Base-by-base conservation (phyloP, 2,329 filamentous ascomycete species). In the Cyphellophora attinorum region DNA sequence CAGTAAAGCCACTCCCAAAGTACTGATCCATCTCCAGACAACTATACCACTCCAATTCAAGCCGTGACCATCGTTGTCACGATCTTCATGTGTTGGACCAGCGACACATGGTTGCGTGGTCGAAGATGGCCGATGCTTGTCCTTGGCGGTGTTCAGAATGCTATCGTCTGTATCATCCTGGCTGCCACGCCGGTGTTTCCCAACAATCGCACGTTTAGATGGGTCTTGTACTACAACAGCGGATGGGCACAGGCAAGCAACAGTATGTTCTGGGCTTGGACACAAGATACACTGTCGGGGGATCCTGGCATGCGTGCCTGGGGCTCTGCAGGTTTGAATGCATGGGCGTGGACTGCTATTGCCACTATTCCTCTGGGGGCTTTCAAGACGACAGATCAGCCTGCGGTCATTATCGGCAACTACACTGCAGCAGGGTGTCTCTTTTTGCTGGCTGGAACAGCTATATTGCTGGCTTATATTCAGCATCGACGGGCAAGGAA, bases 251-350 rank as follows among this genome's bases (percentile, higher is more conserved):
- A 33, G 18, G 31, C 31, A 11, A 33, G 31, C 19, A 33, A 33
- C 31, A 19, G 16, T 12, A 33, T 33, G 31, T 33, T 33, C 18
- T 33, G 31, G 31, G 31, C 31, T 4, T 33, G 31, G 31, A 33
- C 31, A 5, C 31, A 33, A 23, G 31, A 33, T 13, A 33, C 31
- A 5, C 18, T 33, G n/a, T 16, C 31, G 5, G 31, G 31, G n/a
- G 31, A 33, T 19, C 31, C 31, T 11, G 31, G 16, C 15, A 33
- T 19, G 17, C 31, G 31, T 18, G 31, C 31, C 10, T 33, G 8
- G 10, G 31, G 16, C 10, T 19, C 16, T 8, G 31, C 31, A 10
- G 31, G 31, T 6, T 14, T 33, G 18, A 33, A 33, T 19, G 31
- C 23, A 12, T 33, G 31, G 31, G 31, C 31, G 5, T 19, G 31